Evolutionary conservation across 2,329 filamentous ascomycete species (phyloP).

Genomic region (Fusarium pseudocircinatum): DNA sequence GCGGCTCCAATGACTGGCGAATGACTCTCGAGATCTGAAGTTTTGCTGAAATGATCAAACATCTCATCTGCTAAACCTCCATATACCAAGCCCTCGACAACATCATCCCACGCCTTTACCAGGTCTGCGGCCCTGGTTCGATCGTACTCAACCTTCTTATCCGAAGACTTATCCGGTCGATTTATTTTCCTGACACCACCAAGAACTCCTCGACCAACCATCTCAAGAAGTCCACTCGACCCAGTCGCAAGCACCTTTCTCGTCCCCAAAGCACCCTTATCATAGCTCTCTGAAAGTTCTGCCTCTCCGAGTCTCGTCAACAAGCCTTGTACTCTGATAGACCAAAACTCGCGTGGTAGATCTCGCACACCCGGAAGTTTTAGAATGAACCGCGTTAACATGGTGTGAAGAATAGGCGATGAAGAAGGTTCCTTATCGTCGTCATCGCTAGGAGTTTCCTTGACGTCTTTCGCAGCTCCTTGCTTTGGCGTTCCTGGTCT

Average conservation of each 20-base stretch:
- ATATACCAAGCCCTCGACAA: conserved; percentile 73
- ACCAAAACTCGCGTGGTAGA: conserved; percentile 73
- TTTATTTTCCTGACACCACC: conserved; percentile 57
- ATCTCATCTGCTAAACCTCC: conserved; percentile 72
- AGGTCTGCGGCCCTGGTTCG: conserved; percentile 67
- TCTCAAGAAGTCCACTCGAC: conserved; percentile 74
- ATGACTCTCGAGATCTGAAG: conserved; percentile 71
- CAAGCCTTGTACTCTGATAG: conserved; percentile 66
- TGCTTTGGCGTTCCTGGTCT: conserved; percentile 43
- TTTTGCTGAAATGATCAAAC: conserved; percentile 68
- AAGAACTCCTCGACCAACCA: conserved; percentile 71
- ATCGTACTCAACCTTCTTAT: conserved; percentile 61
- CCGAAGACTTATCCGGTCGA: background rate
- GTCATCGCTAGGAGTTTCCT: conserved; percentile 19
- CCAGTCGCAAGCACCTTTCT: conserved; percentile 80
- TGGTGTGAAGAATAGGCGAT: conserved; percentile 73
- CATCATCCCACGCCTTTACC: conserved; percentile 71
- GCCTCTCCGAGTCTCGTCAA: conserved; percentile 71
- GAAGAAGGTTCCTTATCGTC: conserved; percentile 52
- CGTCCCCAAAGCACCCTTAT: conserved; percentile 78
- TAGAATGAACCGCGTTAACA: conserved; percentile 72
- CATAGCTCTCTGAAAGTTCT: conserved; percentile 82
- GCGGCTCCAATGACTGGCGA: conserved; percentile 70
- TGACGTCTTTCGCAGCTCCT: conserved; percentile 27
- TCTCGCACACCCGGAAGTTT: conserved; percentile 72